Evolutionary conservation across 169 alveolate genomes (phyloP).

Genomic region (Neospora caninum): DNA sequence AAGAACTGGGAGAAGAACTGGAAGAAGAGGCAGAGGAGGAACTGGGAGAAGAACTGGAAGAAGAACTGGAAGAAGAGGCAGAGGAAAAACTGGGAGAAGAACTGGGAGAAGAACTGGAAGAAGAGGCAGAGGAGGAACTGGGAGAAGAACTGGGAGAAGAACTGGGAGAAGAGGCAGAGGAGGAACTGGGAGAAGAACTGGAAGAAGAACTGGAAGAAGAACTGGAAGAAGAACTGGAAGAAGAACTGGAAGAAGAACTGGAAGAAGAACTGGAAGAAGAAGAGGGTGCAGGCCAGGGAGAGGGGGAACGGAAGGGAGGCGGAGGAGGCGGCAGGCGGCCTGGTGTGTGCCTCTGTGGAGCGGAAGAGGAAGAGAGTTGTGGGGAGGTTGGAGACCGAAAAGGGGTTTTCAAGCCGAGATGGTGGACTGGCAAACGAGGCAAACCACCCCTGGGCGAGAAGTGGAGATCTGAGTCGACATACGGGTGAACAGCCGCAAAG

Average conservation of each 20-base stretch:
- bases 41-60: background rate
- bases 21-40: no score
- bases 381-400: background rate
- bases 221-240: background rate
- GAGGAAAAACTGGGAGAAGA: background rate
- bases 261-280: background rate
- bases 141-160: background rate
- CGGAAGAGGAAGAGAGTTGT: background rate
- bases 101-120: background rate
- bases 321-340: background rate
- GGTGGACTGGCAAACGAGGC: no score
- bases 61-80: background rate
- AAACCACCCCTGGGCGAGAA: no score
- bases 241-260: background rate
- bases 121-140: background rate
- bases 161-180: background rate
- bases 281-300: background rate
- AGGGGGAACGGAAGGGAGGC: background rate
- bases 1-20: background rate
- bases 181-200: background rate
- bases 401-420: background rate
- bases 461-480: no score
- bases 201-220: background rate
- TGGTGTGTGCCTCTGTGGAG: background rate
- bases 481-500: background rate